Evolutionary conservation across 306 rosid genomes (phyloP), one percentile per base, ranked within the genome.

Genomic region (Rubus idaeus): DNA sequence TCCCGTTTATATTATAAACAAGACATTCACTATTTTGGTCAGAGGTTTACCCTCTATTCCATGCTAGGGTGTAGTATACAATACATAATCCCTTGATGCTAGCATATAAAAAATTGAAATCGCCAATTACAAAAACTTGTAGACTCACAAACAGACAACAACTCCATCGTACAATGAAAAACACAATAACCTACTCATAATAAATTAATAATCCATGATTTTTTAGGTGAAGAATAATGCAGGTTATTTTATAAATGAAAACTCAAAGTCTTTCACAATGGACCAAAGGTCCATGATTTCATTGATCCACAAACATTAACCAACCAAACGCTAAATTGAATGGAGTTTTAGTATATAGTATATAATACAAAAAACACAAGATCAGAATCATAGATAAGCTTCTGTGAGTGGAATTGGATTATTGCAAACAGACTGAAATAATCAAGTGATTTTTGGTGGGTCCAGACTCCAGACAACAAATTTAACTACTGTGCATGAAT

Each of bases 391-490:
- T 51, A 53, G 68, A 53, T 46, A 49, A 11, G 14, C 78, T 76
- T 23, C 53, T 42, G 42, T 17, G 71, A 65, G 51, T 68, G 71
- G 77, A 68, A 18, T 58, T 77, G 64, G 86, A 77, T 55, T 8
- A 11, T 60, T 10, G 40, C 10, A 23, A 26, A 86, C 74, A 76
- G 67, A 78, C 78, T 66, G 67, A 81, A 80, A 47, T 37, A 71
- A 45, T 56, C 1, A 65, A 73, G 10, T 67, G 21, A 62, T 74
- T 2, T 70, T 10, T 45, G 77, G 88, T 62, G 86, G 92, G 87
- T 75, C 91, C 89, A 64, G 71, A 81, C 23, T 75, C 91, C 89
- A 64, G 71, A 81, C 23, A 30, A 21, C 40, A 71, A 44, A 83
- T 67, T 69, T 56, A 67, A 18, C 66, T 37, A 71, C 81, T 63